A percentile compares a stretch with the other conserved stretches of the same genome.
These are phyloP conservation scores for Didymosphaeria variabile DNA, from an alignment of 2,329 filamentous ascomycete species.

Conservation along the genomic window DNA sequence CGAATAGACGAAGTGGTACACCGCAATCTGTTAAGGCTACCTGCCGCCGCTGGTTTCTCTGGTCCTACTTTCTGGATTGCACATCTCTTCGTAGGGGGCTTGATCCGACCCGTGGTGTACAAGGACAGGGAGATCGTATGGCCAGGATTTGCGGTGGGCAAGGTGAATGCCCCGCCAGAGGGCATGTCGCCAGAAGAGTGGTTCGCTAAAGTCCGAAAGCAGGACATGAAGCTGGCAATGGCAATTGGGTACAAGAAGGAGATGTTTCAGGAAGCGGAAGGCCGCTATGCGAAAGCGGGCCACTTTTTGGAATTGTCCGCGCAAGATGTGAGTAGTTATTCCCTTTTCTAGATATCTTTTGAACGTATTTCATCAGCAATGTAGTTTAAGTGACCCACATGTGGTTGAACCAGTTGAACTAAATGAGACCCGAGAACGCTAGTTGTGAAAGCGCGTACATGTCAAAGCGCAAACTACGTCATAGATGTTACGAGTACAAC, in stretches of 20 bases:
- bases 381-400: too few relatives aligned
- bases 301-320: too few relatives aligned
- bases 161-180: background rate
- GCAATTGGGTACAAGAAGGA: background rate
- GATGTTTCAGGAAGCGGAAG: background rate
- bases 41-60: background rate
- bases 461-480: slow-evolving; percentile 11
- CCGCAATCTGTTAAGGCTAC: background rate
- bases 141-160: background rate
- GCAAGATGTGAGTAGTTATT: too few relatives aligned
- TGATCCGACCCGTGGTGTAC: background rate
- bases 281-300: background rate
- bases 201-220: background rate
- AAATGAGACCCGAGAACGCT: background rate
- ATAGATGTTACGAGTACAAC: slow-evolving; percentile 5
- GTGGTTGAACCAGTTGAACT: too few relatives aligned
- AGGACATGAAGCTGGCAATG: background rate
- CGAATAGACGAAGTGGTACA: background rate
- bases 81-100: background rate
- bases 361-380: too few relatives aligned
- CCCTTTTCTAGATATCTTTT: too few relatives aligned
- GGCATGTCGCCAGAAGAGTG: background rate
- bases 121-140: background rate
- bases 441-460: background rate
- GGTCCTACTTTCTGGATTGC: background rate